These are phyloP conservation scores for Calocybe gangraenosa DNA, from an alignment of 768 basidiomycete species.

Conservation along the genomic window DNA sequence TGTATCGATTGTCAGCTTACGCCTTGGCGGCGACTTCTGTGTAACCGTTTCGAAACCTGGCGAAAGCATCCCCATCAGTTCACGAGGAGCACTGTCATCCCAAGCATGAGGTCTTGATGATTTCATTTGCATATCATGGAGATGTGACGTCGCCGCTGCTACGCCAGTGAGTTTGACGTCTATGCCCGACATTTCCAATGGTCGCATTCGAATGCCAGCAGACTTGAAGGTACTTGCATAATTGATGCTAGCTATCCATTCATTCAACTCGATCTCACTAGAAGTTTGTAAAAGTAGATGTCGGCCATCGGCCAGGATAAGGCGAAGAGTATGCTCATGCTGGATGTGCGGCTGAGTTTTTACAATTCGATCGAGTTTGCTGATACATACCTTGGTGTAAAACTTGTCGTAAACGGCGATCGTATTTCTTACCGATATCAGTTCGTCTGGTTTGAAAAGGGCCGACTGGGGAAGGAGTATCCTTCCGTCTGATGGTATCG, in stretches of 20 bases:
- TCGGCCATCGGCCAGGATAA: slow-evolving; percentile 72
- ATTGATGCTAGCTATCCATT: slow-evolving; percentile 91
- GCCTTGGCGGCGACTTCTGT: slow-evolving; percentile 19
- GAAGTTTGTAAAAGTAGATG: slow-evolving; percentile 77
- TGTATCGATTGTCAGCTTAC: slow-evolving; percentile 26
- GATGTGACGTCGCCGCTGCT: slow-evolving; percentile 82
- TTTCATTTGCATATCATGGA: slow-evolving; percentile 58
- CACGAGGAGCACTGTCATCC: slow-evolving; percentile 37
- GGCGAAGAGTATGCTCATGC: slow-evolving; percentile 73
- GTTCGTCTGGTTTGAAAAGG: slow-evolving; percentile 77
- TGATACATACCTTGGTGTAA: slow-evolving; percentile 62
- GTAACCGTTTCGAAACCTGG: slow-evolving; percentile 21
- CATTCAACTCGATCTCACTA: slow-evolving; percentile 69
- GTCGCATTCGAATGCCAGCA: slow-evolving; percentile 75
- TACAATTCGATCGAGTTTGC: not conserved
- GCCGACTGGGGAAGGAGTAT: slow-evolving; percentile 32
- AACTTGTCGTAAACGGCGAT: slow-evolving; percentile 78
- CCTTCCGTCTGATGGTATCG: slow-evolving; percentile 29
- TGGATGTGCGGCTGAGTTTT: slow-evolving; percentile 21
- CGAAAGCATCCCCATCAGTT: slow-evolving; percentile 39
- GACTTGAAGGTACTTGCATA: slow-evolving; percentile 93
- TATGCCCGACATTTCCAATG: slow-evolving; percentile 60
- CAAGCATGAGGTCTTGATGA: slow-evolving; percentile 30
- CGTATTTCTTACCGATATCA: slow-evolving; percentile 70
- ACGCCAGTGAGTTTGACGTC: slow-evolving; percentile 78